These are phyloP conservation scores for Flagelloscypha sp. DNA, from an alignment of 768 basidiomycete species.

Conservation along the genomic window DNA sequence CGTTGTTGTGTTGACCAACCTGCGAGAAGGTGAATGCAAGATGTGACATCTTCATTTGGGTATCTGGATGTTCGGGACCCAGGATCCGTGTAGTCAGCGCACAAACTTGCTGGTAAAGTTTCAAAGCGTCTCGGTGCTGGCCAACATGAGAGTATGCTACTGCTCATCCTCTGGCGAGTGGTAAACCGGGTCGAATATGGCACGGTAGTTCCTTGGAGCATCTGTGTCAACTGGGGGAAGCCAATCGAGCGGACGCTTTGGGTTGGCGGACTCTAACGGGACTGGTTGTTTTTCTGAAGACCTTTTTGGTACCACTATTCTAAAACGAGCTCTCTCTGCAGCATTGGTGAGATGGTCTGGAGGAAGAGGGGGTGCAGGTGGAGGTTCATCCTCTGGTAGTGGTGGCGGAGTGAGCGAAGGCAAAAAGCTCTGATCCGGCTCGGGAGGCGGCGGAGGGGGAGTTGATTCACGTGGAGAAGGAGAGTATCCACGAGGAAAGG, in stretches of 20 bases:
- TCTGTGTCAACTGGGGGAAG: conserved; percentile 6
- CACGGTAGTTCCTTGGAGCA: conserved; percentile 8
- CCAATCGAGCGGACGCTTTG: conserved; percentile 6
- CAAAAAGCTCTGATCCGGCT: conserved; percentile 15
- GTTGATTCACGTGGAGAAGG: conserved; percentile 19
- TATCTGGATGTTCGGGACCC: no score
- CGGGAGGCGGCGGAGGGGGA: conserved; percentile 19
- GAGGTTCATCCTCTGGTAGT: conserved; percentile 15
- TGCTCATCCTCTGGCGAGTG: conserved; percentile 9
- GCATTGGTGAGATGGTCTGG: conserved; percentile 13
- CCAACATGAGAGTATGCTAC: no score
- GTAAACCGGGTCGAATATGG: conserved; percentile 9
- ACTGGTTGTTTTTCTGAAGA: no score
- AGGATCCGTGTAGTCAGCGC: no score
- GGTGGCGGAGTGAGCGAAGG: conserved; percentile 21
- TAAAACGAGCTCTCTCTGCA: no score
- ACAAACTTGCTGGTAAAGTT: no score
- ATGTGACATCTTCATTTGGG: no score
- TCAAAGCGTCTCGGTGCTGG: no score
- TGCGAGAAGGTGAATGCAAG: no score
- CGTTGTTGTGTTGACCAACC: no score
- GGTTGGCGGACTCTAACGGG: conserved; percentile 7
- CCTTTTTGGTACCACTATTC: no score
- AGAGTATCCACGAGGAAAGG: conserved; percentile 23
- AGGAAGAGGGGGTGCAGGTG: conserved; percentile 18